Evolutionary conservation across 805 yeast genomes (phyloP).

Genomic region (Candida railenensis): DNA sequence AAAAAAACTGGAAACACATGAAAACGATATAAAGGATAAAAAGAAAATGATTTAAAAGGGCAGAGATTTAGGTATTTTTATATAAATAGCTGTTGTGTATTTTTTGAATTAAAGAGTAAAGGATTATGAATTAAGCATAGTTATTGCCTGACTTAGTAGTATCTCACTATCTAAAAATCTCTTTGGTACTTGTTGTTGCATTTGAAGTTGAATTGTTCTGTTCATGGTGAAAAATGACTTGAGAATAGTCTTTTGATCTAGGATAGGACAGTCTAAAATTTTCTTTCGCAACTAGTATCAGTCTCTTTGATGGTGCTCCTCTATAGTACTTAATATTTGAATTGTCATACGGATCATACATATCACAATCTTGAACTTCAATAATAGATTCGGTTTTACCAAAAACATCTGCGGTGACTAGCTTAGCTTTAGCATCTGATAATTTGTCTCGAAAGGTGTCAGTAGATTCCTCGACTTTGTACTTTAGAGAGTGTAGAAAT

Average conservation of each 20-base stretch:
- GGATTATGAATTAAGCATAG: no score
- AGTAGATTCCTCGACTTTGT: constrained; percentile 1
- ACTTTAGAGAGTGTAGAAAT: neutral
- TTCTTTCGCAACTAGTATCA: neutral
- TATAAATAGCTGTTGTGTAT: neutral
- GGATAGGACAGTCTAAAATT: neutral
- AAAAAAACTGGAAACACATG: neutral
- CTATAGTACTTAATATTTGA: neutral
- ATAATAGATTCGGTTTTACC: neutral
- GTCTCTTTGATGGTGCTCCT: neutral
- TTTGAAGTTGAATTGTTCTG: neutral
- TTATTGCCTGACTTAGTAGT: no score
- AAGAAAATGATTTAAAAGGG: neutral
- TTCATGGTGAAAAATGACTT: neutral
- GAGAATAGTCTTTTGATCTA: constrained; percentile 1
- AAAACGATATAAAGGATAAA: neutral
- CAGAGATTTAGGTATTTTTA: no score
- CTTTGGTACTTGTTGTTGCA: neutral
- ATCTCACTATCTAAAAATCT: no score
- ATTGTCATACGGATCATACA: constrained; percentile 4
- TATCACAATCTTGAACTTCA: neutral
- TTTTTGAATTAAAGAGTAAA: neutral
- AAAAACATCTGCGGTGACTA: neutral
- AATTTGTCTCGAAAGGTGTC: neutral
- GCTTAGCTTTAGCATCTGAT: neutral